Base-by-base conservation (phyloP, 805 yeast genomes). In the Maudiozyma barnettii region DNA sequence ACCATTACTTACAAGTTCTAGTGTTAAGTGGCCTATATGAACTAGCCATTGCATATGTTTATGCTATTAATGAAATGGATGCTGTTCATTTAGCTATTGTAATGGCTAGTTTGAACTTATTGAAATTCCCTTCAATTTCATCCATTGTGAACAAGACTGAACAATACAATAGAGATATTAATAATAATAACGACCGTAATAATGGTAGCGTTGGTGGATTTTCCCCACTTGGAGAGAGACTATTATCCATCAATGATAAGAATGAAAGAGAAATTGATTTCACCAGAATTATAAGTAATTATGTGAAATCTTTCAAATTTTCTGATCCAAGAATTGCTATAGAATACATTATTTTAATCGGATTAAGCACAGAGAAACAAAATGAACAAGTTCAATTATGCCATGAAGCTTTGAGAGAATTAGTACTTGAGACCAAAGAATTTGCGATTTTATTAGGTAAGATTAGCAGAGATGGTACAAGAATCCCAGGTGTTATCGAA, bases 271-370 rank as follows among this genome's bases (percentile, higher is more conserved):
- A 56, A 49, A 61, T 73, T 46, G 62, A 73, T 53, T 65, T 81
- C 62, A 80, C 84, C 18, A 73, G 85, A 48, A 63, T 88, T 45
- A 56, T 93, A 43, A 95, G 95, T 1, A 78, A 81, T 19, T 91
- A 87, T 65, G 84, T 93, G 10, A 76, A 89, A 51, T 78, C 82
- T 16, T 91, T 93, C 72, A 82, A 89, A 57, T 77, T 78, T 49
- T 78, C 91, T 37, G 95, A 89, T 66, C 95, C 98, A 21, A 78
- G 82, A 57, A 86, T 84, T 48, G 97, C 97, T 0, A 84, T 86
- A n/a, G 96, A 91, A 62, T 93, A 93, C 60, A 67, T 91, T 45
- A 73, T 84, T 22, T 69, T 85, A 54, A 80, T 89, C 23, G 81
- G 86, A 43, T 57, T 88, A 55, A 67, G 72, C 52, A 69, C 58